A percentile compares a stretch with the other conserved stretches of the same genome.
These are phyloP conservation scores for Mycena olivaceomarginata DNA, from an alignment of 768 basidiomycete species.

Conservation along the genomic window DNA sequence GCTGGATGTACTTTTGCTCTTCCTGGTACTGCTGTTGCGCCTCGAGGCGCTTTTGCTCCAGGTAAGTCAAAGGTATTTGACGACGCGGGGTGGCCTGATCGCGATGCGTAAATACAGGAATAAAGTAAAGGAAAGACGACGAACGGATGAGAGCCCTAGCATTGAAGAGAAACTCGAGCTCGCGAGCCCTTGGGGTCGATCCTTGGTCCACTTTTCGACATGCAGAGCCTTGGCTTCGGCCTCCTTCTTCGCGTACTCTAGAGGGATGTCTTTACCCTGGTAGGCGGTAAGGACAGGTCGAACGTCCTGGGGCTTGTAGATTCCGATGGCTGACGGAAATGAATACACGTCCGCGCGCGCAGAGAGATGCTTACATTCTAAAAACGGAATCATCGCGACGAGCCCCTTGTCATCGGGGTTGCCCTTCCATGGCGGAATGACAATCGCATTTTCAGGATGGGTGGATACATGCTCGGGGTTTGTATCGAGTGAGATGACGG, in stretches of 20 bases:
- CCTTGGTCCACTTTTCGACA: conserved; percentile 87
- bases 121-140: conserved; percentile 25
- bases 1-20: conserved; percentile 69
- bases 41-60: conserved; percentile 71
- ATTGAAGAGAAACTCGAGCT: conserved; percentile 56
- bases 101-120: background rate
- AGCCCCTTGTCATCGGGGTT: conserved; percentile 82
- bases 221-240: conserved; percentile 86
- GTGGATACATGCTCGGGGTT: conserved; percentile 83
- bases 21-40: conserved; percentile 70
- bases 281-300: conserved; percentile 92
- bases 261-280: conserved; percentile 89
- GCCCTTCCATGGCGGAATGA: conserved; percentile 92
- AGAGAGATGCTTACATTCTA: conserved; percentile 81
- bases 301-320: conserved; percentile 92
- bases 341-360: background rate
- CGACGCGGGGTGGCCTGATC: conserved; percentile 42
- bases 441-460: conserved; percentile 93
- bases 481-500: conserved; percentile 93
- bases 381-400: conserved; percentile 96
- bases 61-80: conserved; percentile 68
- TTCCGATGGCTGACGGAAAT: conserved; percentile 84
- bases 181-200: conserved; percentile 55
- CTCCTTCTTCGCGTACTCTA: conserved; percentile 94
- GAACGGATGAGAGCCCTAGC: conserved; percentile 60